Conservation (phyloP, 768 basidiomycete species). For the Amanita thiersii region DNA sequence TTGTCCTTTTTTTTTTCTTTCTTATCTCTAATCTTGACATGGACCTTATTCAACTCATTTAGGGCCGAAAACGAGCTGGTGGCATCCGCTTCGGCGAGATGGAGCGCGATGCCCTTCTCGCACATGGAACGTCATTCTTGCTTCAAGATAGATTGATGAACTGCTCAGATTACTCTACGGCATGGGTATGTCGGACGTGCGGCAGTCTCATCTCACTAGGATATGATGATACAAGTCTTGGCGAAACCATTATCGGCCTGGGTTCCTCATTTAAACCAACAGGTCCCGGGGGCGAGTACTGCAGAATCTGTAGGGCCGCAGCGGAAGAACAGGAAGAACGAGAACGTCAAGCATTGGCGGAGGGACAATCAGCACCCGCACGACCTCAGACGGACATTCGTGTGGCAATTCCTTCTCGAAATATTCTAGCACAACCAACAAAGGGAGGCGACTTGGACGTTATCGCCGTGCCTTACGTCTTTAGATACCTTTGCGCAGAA, state of each 20-base stretch:
- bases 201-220: slow-evolving; percentile 94
- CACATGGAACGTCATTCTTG: slow-evolving; percentile 97
- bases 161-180: slow-evolving; percentile 98
- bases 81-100: slow-evolving; percentile 99
- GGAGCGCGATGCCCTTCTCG: slow-evolving; percentile 98
- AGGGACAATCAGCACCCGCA: slow-evolving; percentile 37
- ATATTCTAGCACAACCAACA: slow-evolving; percentile 49
- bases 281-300: slow-evolving; percentile 88
- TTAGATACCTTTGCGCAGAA: slow-evolving; percentile 91
- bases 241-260: slow-evolving; percentile 47
- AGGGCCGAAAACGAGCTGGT: slow-evolving; percentile 97
- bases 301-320: slow-evolving; percentile 79
- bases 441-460: slow-evolving; percentile 88
- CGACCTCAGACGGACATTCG: slow-evolving; percentile 41
- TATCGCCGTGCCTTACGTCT: slow-evolving; percentile 92
- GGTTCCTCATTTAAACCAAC: slow-evolving; percentile 46
- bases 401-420: slow-evolving; percentile 59
- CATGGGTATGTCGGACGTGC: slow-evolving; percentile 97
- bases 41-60: slow-evolving; percentile 7
- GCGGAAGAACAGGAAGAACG: slow-evolving; percentile 57
- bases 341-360: slow-evolving; percentile 51
- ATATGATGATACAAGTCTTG: slow-evolving; percentile 80
- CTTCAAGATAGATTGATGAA: slow-evolving; percentile 99
- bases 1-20: neutral
- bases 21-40: neutral